These are phyloP conservation scores for Capsicum baccatum DNA, from an alignment of 257 asterid genomes.

Conservation along the genomic window DNA sequence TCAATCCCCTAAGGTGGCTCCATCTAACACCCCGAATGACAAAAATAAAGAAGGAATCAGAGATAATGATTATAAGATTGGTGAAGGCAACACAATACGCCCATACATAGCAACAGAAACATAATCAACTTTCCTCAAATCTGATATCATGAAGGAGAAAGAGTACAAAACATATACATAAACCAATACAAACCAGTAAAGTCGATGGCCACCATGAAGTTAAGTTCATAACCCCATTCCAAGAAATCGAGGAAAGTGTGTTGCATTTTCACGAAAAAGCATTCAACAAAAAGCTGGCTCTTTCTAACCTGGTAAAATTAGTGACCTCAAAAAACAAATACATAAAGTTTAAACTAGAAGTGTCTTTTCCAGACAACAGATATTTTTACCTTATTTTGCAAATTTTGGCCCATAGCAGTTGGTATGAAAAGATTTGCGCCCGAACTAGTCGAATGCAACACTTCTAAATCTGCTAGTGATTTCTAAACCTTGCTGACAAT, in stretches of 20 bases:
- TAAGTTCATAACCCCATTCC: conserved; percentile 6
- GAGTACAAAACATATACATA: background rate
- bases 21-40: no score
- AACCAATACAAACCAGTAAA: conserved; percentile 71
- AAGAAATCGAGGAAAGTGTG: conserved; percentile 92
- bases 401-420: no score
- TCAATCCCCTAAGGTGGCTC: no score
- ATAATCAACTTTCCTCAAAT: conserved; percentile 7
- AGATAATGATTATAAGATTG: background rate
- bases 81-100: conserved; percentile 6
- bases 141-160: conserved; percentile 6
- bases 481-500: conserved; percentile 80
- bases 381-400: conserved; percentile 69
- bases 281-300: conserved; percentile 85
- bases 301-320: conserved; percentile 60
- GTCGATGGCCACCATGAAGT: conserved; percentile 46
- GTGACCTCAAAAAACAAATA: background rate
- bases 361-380: conserved; percentile 4
- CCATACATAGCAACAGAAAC: conserved; percentile 15
- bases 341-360: conserved; percentile 1
- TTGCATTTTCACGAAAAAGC: conserved; percentile 69
- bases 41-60: no score
- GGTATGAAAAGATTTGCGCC: no score
- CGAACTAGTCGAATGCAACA: no score
- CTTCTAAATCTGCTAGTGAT: conserved; percentile 25